phyloP scores from a whole-genome alignment of 2,329 filamentous ascomycete genomes.

The Ampelomyces quisqualis region DNA sequence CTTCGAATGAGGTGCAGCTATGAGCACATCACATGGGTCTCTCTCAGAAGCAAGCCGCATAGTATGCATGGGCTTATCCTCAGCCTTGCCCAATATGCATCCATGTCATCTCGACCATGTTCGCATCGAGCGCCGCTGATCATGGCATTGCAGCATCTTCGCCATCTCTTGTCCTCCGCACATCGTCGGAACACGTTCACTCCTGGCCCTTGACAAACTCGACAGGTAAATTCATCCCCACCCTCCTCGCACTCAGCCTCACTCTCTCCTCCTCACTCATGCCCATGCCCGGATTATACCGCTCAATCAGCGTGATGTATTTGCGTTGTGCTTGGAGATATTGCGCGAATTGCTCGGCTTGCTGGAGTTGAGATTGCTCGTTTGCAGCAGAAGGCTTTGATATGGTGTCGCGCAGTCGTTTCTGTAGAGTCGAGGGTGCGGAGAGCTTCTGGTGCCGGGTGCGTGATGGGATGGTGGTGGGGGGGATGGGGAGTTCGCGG shows the following conservation, averaged over 20 bases:
- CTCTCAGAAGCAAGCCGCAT: no score
- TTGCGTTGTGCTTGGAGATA: conserved; percentile 84
- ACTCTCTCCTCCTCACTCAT: conserved; percentile 85
- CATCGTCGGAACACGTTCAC: not conserved
- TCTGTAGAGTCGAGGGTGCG: conserved; percentile 67
- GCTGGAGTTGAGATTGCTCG: conserved; percentile 33
- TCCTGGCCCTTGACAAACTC: conserved; percentile 48
- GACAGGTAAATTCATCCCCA: conserved; percentile 84
- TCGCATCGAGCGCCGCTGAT: no score
- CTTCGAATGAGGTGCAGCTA: no score
- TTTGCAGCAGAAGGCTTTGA: conserved; percentile 20
- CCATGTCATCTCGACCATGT: no score
- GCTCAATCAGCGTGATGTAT: conserved; percentile 78
- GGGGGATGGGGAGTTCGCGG: conserved; percentile 79
- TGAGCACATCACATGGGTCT: no score
- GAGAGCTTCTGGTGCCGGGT: conserved; percentile 47
- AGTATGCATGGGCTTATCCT: no score
- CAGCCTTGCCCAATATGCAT: no score
- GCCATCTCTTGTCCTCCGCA: no score
- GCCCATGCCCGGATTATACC: conserved; percentile 90
- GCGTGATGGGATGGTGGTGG: conserved; percentile 37
- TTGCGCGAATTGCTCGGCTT: conserved; percentile 75
- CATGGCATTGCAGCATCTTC: no score
- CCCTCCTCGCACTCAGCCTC: conserved; percentile 76
- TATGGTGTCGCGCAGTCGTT: conserved; percentile 67